Base-by-base conservation (phyloP, 1,284 basidiomycete species). In the Marasmius oreades region DNA sequence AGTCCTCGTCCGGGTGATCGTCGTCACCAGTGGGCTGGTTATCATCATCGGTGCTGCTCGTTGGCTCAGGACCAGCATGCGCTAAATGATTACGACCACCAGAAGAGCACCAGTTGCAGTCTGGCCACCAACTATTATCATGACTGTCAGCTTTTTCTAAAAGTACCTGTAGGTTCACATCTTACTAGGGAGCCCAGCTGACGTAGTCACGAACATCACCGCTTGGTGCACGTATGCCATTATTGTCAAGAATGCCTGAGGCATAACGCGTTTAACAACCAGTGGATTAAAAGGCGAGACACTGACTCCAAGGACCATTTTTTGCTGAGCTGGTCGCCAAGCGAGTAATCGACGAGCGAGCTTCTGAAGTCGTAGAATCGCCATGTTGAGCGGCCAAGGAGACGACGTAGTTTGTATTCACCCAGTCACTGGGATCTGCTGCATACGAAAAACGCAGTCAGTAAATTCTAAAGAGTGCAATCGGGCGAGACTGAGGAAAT, bases 141-240 rank as follows among this genome's bases (percentile, higher is more conserved):
- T 33, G 54, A 39, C 10, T 18, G 37, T 36, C 28, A 14, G 8
- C 20, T 43, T 34, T 43, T 22, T 26, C 23, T 37, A 5, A 11
- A 36, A 16, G n/a, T 11, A 20, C 7, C 4, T 33, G 14, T 10
- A 48, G 8, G 18, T 44, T 33, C 12, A 37, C 7, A 11, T 69
- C 77, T 63, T 62, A 82, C 80, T 82, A 84, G 8, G 80, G 80
- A 28, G 79, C 79, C 76, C 77, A 82, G 56, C 79, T 81, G 61
- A 82, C 64, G 64, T 82, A 84, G 64, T 82, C 80, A 55, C 74
- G 74, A 14, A 68, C 62, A 61, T 81, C 66, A 7, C 73, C 68
- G 34, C 76, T 77, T 0, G 79, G 76, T 12, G 79, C 72, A 4
- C 69, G 57, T 20, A 74, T 62, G 22, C 67, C 63, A 53, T 75